Evolutionary conservation across 352 stramenopile species (phyloP).

Genomic region (Pythium sp.): DNA sequence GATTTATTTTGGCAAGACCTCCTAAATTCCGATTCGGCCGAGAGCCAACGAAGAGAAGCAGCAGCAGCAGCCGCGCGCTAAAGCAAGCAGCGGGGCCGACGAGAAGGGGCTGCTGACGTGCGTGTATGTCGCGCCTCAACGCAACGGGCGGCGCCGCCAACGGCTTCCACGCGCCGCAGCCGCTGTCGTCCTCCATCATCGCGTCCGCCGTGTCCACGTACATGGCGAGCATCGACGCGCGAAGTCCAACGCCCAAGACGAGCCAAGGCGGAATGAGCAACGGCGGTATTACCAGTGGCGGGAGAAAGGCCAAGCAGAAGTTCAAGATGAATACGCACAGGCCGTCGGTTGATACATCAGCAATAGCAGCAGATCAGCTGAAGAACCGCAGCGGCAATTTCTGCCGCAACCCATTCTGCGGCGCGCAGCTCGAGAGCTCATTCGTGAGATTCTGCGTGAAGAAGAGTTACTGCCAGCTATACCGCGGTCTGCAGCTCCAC

Average conservation of each 20-base stretch:
- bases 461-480: slow-evolving; percentile 49
- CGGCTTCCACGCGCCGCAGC: not conserved
- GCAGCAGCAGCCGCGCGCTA: not conserved
- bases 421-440: slow-evolving; percentile 34
- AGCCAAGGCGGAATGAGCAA: not conserved
- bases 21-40: not conserved
- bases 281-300: not conserved
- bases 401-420: slow-evolving; percentile 59
- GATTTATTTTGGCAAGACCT: not conserved
- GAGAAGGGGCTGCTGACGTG: not conserved
- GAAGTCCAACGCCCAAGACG: slow-evolving; percentile 3
- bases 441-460: slow-evolving; percentile 45
- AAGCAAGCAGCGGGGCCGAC: not conserved
- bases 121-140: slow-evolving; percentile 1
- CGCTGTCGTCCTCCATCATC: slow-evolving; percentile 7
- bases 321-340: not conserved
- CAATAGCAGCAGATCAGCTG: not conserved
- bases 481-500: slow-evolving; percentile 48
- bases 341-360: not conserved
- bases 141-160: not conserved
- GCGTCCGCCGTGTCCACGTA: slow-evolving; percentile 15
- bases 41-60: not conserved
- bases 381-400: slow-evolving; percentile 12
- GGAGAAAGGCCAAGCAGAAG: slow-evolving; percentile 7
- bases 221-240: slow-evolving; percentile 12